phyloP scores from a whole-genome alignment of 192 early-diverging fungal genomes.

The Pilobolus umbonatus region DNA sequence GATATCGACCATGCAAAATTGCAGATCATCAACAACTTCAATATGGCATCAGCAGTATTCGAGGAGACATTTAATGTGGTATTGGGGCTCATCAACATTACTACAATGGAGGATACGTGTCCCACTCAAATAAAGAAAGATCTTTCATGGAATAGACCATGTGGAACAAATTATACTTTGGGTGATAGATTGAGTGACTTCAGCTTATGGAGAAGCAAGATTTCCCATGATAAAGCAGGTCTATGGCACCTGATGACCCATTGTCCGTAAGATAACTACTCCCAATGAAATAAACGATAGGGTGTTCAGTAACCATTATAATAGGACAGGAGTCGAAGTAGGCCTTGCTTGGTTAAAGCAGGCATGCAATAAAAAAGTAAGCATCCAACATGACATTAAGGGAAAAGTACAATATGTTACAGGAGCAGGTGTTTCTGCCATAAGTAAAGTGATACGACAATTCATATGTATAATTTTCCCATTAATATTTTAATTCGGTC shows the following conservation, averaged over 20 bases:
- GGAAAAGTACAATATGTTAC: constrained; percentile 56
- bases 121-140: constrained; percentile 35
- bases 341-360: constrained; percentile 86
- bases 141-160: constrained; percentile 73
- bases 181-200: constrained; percentile 80
- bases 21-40: constrained; percentile 81
- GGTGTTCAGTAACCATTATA: neutral
- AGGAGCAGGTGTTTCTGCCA: constrained; percentile 81
- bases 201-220: constrained; percentile 75
- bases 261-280: constrained; percentile 44
- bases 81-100: constrained; percentile 75
- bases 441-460: constrained; percentile 33
- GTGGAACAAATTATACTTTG: constrained; percentile 64
- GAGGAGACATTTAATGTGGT: constrained; percentile 83
- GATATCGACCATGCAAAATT: constrained; percentile 50
- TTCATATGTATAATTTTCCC: neutral
- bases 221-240: constrained; percentile 69
- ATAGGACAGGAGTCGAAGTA: constrained; percentile 69
- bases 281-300: neutral
- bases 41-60: constrained; percentile 76
- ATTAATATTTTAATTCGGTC: neutral
- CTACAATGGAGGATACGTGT: constrained; percentile 60
- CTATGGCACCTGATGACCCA: constrained; percentile 94
- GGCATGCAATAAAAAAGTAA: constrained; percentile 56
- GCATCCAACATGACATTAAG: constrained; percentile 39